Base-by-base conservation (phyloP, 2,329 filamentous ascomycete genomes). In the Boeremia exigua region DNA sequence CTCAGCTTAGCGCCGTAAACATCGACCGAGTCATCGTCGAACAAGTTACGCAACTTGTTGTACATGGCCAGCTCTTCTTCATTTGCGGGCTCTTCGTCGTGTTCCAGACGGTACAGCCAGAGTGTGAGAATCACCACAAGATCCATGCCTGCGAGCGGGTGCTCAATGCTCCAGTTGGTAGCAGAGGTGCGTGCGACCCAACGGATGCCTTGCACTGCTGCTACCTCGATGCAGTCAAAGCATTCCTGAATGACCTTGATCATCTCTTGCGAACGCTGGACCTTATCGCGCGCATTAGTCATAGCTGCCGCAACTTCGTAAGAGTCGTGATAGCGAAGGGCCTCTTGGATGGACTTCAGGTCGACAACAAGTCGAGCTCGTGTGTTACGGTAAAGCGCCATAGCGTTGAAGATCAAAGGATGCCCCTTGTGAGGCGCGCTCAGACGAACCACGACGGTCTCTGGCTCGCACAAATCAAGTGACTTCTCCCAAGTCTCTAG, bases 401-500 rank as follows among this genome's bases (percentile, higher is more conserved):
- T 95, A 53, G 95, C 94, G 75, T 99, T 99, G 85, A 98, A 98
- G 69, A 97, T 92, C 48, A 99, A 82, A 15, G 95, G 95, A 72
- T 98, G 95, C 14, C 93, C 93, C 76, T 96, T 96, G 79, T 98
- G 93, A 43, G 95, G 94, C 27, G 94, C 93, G 74, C 91, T 96
- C 63, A 98, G 84, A 48, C 93, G 92, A 47, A 97, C 91, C 11
- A 92, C 85, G 48, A 94, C 91, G 12, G 86, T 88, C 78, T 99
- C 95, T 2, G 92, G 89, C 79, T 98, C 94, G 75, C 93, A 97
- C 59, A 96, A 84, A 54, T 96, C 92, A 19, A 98, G 85, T 36
- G 94, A 97, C 79, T 91, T 96, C 81, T 98, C 92, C 95, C 95
- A 99, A n/a, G 94, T 97, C 80, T 98, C 94, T 49, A 99, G 82